A percentile compares a stretch with the other conserved stretches of the same genome.
Evolutionary conservation across 2,329 filamentous ascomycete genomes (phyloP).

Genomic region (Aureobasidium pullulans): DNA sequence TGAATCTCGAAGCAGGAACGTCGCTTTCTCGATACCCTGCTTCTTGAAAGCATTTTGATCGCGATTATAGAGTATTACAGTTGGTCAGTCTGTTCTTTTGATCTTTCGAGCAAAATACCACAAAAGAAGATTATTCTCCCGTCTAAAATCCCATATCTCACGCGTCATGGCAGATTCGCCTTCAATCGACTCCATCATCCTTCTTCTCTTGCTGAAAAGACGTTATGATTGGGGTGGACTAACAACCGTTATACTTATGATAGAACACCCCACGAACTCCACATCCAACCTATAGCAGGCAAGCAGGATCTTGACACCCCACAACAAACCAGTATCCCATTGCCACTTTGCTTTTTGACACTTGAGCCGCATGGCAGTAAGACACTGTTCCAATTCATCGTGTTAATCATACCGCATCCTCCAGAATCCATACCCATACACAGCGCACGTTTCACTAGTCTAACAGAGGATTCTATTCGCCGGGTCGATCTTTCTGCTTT

Average conservation of each 20-base stretch:
- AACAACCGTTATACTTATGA: slow-evolving; percentile 6
- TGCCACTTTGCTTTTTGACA: slow-evolving; percentile 13
- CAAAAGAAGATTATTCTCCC: background rate
- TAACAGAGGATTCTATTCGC: slow-evolving; percentile 8
- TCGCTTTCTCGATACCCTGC: background rate
- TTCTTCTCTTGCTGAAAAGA: slow-evolving; percentile 3
- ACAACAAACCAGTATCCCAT: background rate
- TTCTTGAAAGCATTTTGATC: background rate
- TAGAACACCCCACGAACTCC: slow-evolving; percentile 3
- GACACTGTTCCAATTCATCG: background rate
- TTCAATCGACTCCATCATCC: background rate
- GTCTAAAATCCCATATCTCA: background rate
- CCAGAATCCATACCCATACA: background rate
- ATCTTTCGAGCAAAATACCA: background rate
- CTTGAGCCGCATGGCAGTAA: slow-evolving; percentile 7
- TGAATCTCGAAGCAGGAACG: background rate
- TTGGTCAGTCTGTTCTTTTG: background rate
- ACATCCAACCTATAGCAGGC: background rate
- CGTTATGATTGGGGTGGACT: slow-evolving; percentile 1
- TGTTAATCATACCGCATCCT: slow-evolving; percentile 6
- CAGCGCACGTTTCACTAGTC: slow-evolving; percentile 10
- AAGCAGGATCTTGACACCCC: background rate
- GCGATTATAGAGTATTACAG: background rate
- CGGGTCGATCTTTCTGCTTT: slow-evolving; percentile 3
- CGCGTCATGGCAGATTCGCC: background rate